Percentiles rank a stretch among this genome's conserved stretches.
Conservation (phyloP, 2,329 filamentous ascomycete species). For the Pyrenochaeta sp. region DNA sequence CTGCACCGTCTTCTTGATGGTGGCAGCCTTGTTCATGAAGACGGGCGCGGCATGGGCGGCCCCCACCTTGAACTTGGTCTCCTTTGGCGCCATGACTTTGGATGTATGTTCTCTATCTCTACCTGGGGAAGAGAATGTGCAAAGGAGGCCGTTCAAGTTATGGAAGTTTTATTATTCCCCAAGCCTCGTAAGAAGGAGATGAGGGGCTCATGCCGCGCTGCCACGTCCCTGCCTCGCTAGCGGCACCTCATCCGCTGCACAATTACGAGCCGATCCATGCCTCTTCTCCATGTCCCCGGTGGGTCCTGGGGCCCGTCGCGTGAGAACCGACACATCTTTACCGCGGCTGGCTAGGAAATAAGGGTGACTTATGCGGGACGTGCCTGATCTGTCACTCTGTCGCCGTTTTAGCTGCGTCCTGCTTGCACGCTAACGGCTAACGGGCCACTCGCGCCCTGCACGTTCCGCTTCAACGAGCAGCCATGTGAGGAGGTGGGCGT, state of each 20-base stretch:
- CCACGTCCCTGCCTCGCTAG: not conserved
- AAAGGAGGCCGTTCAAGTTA: not conserved
- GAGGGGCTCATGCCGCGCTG: no score
- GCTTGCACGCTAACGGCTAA: not conserved
- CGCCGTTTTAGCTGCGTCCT: not conserved
- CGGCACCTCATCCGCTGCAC: not conserved
- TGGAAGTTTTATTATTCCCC: no score
- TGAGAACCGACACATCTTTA: no score
- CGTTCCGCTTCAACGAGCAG: not conserved
- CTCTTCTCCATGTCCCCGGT: not conserved
- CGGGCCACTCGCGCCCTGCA: not conserved
- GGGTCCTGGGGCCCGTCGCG: no score
- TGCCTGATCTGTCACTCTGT: not conserved
- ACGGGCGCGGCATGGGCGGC: constrained; percentile 48
- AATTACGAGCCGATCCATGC: constrained; percentile 1
- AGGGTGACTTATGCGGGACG: not conserved
- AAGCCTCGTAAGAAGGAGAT: no score
- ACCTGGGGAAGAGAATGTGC: no score
- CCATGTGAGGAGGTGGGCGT: not conserved
- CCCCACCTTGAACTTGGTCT: constrained; percentile 44
- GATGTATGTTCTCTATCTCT: no score
- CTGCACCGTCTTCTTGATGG: constrained; percentile 40
- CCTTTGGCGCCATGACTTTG: constrained; percentile 25
- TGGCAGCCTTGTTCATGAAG: constrained; percentile 48
- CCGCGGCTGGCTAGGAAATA: not conserved